Conservation (phyloP, 2,329 filamentous ascomycete genomes). For the Monilinia fructicola region DNA sequence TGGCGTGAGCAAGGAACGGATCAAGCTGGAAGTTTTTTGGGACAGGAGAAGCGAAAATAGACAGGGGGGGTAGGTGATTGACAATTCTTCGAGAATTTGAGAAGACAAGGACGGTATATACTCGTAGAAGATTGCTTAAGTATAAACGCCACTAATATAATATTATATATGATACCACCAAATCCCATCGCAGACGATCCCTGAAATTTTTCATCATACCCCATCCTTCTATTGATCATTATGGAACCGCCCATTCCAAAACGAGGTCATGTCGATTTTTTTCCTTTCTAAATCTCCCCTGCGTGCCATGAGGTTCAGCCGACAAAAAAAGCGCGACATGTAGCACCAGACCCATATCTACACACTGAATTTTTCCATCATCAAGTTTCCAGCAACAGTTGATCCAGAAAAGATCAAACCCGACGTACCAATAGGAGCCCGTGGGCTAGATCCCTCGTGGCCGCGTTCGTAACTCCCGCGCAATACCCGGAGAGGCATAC, state of each 20-base stretch:
- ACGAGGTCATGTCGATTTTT: too few relatives aligned
- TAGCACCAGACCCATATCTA: too few relatives aligned
- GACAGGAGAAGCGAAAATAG: background rate
- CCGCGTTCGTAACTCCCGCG: constrained; percentile 1
- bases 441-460: background rate
- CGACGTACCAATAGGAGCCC: too few relatives aligned
- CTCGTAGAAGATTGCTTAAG: background rate
- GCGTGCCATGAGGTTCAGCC: too few relatives aligned
- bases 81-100: background rate
- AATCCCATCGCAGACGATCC: background rate
- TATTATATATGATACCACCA: background rate
- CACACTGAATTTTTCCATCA: too few relatives aligned
- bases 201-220: background rate
- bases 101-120: background rate
- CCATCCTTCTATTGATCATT: too few relatives aligned
- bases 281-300: too few relatives aligned
- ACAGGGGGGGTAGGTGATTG: too few relatives aligned
- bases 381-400: too few relatives aligned
- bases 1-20: background rate
- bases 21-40: constrained; percentile 18
- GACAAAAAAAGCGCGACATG: too few relatives aligned
- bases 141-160: constrained; percentile 2
- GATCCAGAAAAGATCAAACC: too few relatives aligned
- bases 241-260: too few relatives aligned
- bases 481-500: constrained; percentile 4